Conservation (phyloP, 352 stramenopile species). For the Pythium rhizo-oryzae region DNA sequence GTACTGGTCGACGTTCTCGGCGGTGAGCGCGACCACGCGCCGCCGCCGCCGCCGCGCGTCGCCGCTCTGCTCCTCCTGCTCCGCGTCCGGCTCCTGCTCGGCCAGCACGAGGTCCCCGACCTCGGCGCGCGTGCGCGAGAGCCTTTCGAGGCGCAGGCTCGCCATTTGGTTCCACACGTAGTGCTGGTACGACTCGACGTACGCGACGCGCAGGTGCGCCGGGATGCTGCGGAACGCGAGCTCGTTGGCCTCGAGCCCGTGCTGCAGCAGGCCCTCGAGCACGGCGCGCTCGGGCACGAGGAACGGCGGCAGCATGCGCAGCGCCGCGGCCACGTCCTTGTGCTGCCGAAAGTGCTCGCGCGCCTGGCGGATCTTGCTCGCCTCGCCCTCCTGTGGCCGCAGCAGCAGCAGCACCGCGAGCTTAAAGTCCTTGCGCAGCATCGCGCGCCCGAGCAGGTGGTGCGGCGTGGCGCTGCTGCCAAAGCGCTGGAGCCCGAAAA, state of each 20-base stretch:
- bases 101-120: conserved; percentile 92
- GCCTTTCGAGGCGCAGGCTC: conserved; percentile 86
- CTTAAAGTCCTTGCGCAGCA: conserved; percentile 94
- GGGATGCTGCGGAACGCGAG: conserved; percentile 76
- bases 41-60: too few species aligned
- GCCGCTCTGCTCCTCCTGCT: neutral
- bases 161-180: conserved; percentile 96
- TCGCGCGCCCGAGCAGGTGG: conserved; percentile 91
- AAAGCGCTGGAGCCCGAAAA: conserved; percentile 98
- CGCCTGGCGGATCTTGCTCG: conserved; percentile 72
- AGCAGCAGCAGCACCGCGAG: conserved; percentile 92
- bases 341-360: conserved; percentile 62
- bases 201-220: conserved; percentile 27
- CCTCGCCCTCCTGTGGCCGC: conserved; percentile 70
- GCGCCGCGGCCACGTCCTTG: conserved; percentile 51
- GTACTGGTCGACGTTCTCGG: conserved; percentile 87
- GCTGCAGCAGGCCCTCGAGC: conserved; percentile 57
- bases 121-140: conserved; percentile 64
- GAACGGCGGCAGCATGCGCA: conserved; percentile 73
- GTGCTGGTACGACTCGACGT: conserved; percentile 94
- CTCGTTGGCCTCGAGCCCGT: conserved; percentile 59
- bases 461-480: conserved; percentile 90
- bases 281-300: conserved; percentile 81
- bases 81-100: conserved; percentile 16
- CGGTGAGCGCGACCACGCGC: conserved; percentile 37